Percentiles rank a stretch among this genome's conserved stretches.
phyloP scores from a whole-genome alignment of 352 stramenopile genomes.

The Phytophthora megakarya region DNA sequence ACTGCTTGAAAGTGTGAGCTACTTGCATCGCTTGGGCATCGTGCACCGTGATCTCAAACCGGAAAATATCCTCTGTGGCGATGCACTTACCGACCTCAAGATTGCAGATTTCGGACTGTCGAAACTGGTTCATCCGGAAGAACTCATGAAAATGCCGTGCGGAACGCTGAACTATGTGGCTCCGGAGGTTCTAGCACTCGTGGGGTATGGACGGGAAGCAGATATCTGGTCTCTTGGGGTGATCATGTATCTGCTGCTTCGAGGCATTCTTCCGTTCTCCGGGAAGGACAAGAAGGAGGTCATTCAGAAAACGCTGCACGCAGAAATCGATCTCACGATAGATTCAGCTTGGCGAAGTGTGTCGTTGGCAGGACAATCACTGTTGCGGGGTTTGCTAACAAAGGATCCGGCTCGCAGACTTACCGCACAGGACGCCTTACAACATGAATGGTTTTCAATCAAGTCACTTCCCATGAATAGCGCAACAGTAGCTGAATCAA shows the following conservation, averaged over 20 bases:
- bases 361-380: conserved; percentile 57
- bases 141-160: conserved; percentile 94
- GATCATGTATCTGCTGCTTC: conserved; percentile 92
- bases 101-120: conserved; percentile 94
- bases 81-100: conserved; percentile 87
- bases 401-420: conserved; percentile 83
- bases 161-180: conserved; percentile 95
- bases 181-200: conserved; percentile 89
- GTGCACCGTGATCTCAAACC: conserved; percentile 91
- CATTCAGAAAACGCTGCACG: conserved; percentile 91
- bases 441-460: conserved; percentile 81
- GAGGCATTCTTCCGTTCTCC: conserved; percentile 91
- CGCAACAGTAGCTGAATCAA: conserved; percentile 1
- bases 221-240: conserved; percentile 94
- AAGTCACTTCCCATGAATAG: conserved; percentile 34
- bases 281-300: conserved; percentile 92
- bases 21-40: conserved; percentile 92
- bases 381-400: conserved; percentile 83
- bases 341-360: conserved; percentile 62
- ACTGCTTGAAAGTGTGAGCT: conserved; percentile 89
- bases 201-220: conserved; percentile 89
- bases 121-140: conserved; percentile 91
- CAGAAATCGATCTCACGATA: conserved; percentile 80
- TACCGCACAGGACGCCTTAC: conserved; percentile 78
- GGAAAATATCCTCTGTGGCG: conserved; percentile 89